A percentile compares a stretch with the other conserved stretches of the same genome.
phyloP scores from a whole-genome alignment of 2,329 filamentous ascomycete species.

The Fusarium protoensiforme region DNA sequence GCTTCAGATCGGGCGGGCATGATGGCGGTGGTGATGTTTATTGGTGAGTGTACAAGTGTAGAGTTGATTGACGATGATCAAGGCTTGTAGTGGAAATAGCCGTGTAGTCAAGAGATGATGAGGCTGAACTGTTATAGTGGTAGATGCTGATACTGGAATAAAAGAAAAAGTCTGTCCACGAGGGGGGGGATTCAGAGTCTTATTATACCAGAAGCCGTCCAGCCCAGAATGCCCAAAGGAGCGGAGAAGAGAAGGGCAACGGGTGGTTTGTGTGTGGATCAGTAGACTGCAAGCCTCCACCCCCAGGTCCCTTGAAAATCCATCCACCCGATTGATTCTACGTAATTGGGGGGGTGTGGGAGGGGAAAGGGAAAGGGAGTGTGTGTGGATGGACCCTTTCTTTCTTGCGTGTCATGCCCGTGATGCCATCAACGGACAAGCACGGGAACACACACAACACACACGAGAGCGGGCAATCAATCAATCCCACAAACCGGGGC shows the following conservation, averaged over 20 bases:
- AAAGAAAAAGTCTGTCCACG: not conserved
- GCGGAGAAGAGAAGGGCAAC: constrained; percentile 22
- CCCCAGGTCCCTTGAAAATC: constrained; percentile 38
- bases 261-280: constrained; percentile 13
- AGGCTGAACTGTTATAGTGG: constrained; percentile 17
- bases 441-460: constrained; percentile 4
- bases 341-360: constrained; percentile 19
- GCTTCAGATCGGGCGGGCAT: constrained; percentile 56
- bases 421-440: constrained; percentile 12
- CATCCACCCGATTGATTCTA: constrained; percentile 18
- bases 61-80: not conserved
- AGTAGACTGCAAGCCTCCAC: constrained; percentile 26
- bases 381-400: constrained; percentile 39
- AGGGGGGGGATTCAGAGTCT: constrained; percentile 32
- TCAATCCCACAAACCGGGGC: constrained; percentile 17
- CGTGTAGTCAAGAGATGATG: constrained; percentile 4
- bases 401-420: constrained; percentile 24
- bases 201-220: constrained; percentile 37
- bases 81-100: not conserved
- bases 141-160: constrained; percentile 10
- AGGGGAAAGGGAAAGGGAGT: constrained; percentile 5
- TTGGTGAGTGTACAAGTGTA: not conserved
- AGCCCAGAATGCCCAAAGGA: constrained; percentile 5
- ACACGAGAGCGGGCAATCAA: not conserved
- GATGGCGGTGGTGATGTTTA: constrained; percentile 16